These are phyloP conservation scores for Colletotrichum neosansevieriae DNA, from an alignment of 2,329 filamentous ascomycete genomes.

Conservation along the genomic window DNA sequence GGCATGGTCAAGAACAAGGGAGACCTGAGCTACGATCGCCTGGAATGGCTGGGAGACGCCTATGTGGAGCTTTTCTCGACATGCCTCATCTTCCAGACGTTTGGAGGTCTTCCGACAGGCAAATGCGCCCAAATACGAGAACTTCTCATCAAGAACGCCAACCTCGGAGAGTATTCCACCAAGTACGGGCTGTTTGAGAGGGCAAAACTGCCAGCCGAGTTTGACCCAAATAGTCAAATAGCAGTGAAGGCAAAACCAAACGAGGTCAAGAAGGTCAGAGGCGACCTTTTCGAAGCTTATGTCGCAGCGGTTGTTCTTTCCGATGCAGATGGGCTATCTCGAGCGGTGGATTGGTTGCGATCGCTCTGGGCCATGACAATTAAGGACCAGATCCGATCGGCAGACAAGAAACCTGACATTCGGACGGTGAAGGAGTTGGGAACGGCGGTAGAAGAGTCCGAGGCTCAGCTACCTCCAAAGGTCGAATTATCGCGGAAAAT, in stretches of 20 bases:
- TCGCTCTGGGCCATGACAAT: conserved; percentile 79
- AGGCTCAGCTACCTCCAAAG: conserved; percentile 53
- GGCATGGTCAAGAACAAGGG: conserved; percentile 55
- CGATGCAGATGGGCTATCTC: conserved; percentile 71
- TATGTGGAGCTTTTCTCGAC: conserved; percentile 84
- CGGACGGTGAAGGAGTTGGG: conserved; percentile 41
- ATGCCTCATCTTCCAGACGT: conserved; percentile 79
- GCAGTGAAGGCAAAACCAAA: conserved; percentile 53
- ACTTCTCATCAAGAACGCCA: conserved; percentile 82
- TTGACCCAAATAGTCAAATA: conserved; percentile 45
- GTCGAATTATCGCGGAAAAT: conserved; percentile 64
- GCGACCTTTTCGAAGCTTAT: conserved; percentile 92
- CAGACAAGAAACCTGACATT: conserved; percentile 27
- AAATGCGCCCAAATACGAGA: conserved; percentile 83
- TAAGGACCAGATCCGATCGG: conserved; percentile 60
- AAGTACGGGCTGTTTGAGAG: conserved; percentile 78
- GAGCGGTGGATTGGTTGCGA: conserved; percentile 78
- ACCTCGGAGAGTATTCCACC: conserved; percentile 75
- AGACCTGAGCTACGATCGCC: conserved; percentile 77
- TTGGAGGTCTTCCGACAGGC: conserved; percentile 73
- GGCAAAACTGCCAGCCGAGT: conserved; percentile 67
- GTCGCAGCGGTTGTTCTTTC: conserved; percentile 82
- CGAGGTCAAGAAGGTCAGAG: conserved; percentile 77
- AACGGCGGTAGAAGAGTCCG: conserved; percentile 20
- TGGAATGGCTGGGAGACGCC: conserved; percentile 91